Conservation (phyloP, 345 rosid species). For the Populus ilicifolia region DNA sequence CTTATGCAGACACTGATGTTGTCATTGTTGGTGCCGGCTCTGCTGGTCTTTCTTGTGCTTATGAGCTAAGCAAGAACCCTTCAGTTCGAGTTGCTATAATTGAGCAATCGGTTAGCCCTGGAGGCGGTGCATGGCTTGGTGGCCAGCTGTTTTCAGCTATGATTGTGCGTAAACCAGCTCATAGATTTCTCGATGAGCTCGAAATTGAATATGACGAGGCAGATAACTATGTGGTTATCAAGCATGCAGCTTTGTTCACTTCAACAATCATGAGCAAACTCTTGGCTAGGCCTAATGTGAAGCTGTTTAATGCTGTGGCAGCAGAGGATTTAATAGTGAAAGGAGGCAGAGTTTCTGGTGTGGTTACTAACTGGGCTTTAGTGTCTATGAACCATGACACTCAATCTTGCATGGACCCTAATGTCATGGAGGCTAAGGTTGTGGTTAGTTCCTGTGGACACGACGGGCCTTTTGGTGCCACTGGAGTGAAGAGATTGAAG, state of each 20-base stretch:
- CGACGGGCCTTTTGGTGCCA: conserved; percentile 89
- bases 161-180: conserved; percentile 93
- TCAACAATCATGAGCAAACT: conserved; percentile 97
- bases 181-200: conserved; percentile 68
- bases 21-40: conserved; percentile 27
- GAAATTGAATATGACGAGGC: conserved; percentile 76
- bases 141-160: conserved; percentile 28
- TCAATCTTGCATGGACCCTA: conserved; percentile 98
- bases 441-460: conserved; percentile 96
- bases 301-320: conserved; percentile 92
- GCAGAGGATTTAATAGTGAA: conserved; percentile 89
- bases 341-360: conserved; percentile 68
- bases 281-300: conserved; percentile 81
- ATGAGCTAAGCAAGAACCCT: conserved; percentile 28
- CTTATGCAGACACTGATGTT: conserved; percentile 26
- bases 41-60: conserved; percentile 23
- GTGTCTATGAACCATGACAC: conserved; percentile 93
- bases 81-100: conserved; percentile 12
- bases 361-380: conserved; percentile 95
- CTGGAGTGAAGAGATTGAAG: conserved; percentile 49
- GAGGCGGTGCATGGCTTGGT: conserved; percentile 30
- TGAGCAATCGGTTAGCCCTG: conserved; percentile 27
- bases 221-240: conserved; percentile 71
- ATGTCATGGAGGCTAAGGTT: conserved; percentile 90
- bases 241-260: conserved; percentile 84